Evolutionary conservation across 225 moss, liverwort and hornwort genomes (phyloP).

Genomic region (Pseudisothecium myosuroides): DNA sequence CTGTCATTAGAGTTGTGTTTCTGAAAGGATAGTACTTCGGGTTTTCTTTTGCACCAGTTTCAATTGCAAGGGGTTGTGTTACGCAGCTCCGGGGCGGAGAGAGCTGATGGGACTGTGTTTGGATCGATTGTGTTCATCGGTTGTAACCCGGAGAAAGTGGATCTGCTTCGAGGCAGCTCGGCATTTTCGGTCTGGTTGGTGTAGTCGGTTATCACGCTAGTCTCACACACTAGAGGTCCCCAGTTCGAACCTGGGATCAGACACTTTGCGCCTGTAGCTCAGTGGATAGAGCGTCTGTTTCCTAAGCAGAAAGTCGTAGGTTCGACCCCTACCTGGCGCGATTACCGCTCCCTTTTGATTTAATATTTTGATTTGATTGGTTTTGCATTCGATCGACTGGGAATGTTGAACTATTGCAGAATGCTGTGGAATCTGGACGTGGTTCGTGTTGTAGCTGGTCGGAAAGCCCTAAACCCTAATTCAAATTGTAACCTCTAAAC

Average conservation of each 20-base stretch:
- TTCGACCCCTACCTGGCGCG: constrained; percentile 14
- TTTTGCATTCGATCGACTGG: too few species aligned
- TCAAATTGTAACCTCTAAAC: too few species aligned
- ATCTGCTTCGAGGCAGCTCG: fast-evolving
- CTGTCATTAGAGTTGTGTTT: background rate
- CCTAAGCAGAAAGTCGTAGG: constrained; percentile 15
- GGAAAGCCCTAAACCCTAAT: background rate
- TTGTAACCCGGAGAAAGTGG: background rate
- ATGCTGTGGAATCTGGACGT: background rate
- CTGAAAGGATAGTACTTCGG: background rate
- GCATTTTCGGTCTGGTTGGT: fast-evolving
- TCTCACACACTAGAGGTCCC: background rate
- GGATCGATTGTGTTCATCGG: fast-evolving
- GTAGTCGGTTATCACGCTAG: background rate
- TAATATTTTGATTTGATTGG: too few species aligned
- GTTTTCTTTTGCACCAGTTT: background rate
- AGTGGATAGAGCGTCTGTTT: constrained; percentile 15
- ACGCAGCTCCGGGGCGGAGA: background rate
- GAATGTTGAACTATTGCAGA: background rate
- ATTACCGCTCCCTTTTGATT: too few species aligned
- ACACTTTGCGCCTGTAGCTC: background rate
- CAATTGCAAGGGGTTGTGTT: background rate
- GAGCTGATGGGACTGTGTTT: background rate
- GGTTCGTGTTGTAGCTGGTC: background rate
- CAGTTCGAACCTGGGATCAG: background rate